Conservation (phyloP, 2,329 filamentous ascomycete species). For the Hymenoscyphus scutula region DNA sequence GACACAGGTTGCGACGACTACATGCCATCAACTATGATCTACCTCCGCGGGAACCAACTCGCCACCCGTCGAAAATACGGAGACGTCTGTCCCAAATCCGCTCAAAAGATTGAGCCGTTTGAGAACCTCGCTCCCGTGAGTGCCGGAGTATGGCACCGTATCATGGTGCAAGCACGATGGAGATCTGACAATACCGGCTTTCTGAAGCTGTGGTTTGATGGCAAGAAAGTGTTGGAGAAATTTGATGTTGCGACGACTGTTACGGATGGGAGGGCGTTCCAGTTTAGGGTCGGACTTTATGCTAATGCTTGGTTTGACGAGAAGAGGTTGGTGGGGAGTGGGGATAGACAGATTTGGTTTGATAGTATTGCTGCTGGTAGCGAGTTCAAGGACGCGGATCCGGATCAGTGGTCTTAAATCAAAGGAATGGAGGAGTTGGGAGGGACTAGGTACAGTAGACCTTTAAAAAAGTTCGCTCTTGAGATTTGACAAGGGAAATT, state of each 20-base stretch:
- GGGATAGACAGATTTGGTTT: slow-evolving; percentile 48
- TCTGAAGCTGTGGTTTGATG: slow-evolving; percentile 49
- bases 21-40: slow-evolving; percentile 50
- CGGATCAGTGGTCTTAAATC: slow-evolving; percentile 27
- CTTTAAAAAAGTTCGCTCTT: background rate
- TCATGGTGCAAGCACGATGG: slow-evolving; percentile 48
- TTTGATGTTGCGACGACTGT: slow-evolving; percentile 45
- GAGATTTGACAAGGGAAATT: background rate
- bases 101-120: slow-evolving; percentile 37
- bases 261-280: slow-evolving; percentile 43
- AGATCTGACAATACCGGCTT: slow-evolving; percentile 43
- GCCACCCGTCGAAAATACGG: slow-evolving; percentile 44
- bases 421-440: background rate
- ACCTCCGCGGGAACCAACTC: slow-evolving; percentile 44
- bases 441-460: background rate
- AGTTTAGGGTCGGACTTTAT: slow-evolving; percentile 49
- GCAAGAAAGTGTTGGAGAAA: slow-evolving; percentile 43
- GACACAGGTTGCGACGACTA: slow-evolving; percentile 45
- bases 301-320: slow-evolving; percentile 50
- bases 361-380: slow-evolving; percentile 48
- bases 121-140: slow-evolving; percentile 40
- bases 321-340: slow-evolving; percentile 38
- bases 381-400: slow-evolving; percentile 41
- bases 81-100: slow-evolving; percentile 34
- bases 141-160: slow-evolving; percentile 46